Conservation (phyloP, 768 basidiomycete genomes). For the Lyophyllum decastes region DNA sequence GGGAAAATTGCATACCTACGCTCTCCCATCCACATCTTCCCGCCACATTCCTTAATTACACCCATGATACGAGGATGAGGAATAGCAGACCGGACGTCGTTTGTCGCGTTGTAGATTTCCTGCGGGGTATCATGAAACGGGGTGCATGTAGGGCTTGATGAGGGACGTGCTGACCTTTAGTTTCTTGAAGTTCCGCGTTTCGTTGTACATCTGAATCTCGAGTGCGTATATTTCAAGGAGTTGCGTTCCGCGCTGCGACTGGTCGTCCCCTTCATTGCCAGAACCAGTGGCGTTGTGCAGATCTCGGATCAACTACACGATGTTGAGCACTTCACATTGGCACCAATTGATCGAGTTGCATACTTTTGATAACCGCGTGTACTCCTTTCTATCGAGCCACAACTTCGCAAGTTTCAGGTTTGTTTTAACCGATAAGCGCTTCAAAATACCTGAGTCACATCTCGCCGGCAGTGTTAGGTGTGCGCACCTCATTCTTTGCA, state of each 20-base stretch:
- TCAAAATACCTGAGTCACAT: constrained; percentile 7
- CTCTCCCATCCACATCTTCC: constrained; percentile 99
- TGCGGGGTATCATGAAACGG: constrained; percentile 28
- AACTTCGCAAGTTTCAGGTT: constrained; percentile 96
- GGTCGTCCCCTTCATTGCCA: constrained; percentile 68
- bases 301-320: constrained; percentile 70
- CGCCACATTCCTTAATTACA: constrained; percentile 98
- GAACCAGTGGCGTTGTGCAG: constrained; percentile 67
- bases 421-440: constrained; percentile 94
- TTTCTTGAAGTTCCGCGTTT: constrained; percentile 94
- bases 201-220: constrained; percentile 99
- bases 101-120: constrained; percentile 98
- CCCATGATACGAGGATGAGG: constrained; percentile 99
- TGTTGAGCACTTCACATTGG: constrained; percentile 1
- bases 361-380: constrained; percentile 78
- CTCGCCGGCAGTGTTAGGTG: not conserved
- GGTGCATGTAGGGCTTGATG: not conserved
- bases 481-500: constrained; percentile 89
- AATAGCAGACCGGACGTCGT: constrained; percentile 91
- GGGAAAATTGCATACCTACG: constrained; percentile 47
- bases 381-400: constrained; percentile 96
- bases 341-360: not conserved
- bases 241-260: constrained; percentile 93
- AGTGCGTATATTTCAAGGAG: constrained; percentile 96
- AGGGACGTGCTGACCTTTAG: constrained; percentile 62